These are phyloP conservation scores for Nigrospora sphaerica DNA, from an alignment of 2,329 filamentous ascomycete genomes.

Conservation along the genomic window DNA sequence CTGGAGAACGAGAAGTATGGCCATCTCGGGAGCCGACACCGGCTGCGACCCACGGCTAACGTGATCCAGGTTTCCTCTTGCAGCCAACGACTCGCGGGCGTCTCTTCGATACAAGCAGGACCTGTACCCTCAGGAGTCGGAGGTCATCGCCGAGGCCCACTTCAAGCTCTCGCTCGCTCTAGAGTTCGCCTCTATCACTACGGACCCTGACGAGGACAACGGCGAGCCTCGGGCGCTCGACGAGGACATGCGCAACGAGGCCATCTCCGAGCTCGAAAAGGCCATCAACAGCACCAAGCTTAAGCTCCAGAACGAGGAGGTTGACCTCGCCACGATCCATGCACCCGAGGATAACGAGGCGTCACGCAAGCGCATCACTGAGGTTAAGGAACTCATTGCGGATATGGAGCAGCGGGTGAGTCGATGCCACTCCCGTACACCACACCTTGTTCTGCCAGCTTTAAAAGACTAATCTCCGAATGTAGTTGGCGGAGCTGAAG, in stretches of 20 bases:
- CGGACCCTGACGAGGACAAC: constrained; percentile 43
- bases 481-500: constrained; percentile 60
- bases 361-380: constrained; percentile 54
- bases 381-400: constrained; percentile 70
- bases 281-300: constrained; percentile 67
- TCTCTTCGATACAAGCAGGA: constrained; percentile 73
- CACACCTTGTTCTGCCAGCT: constrained; percentile 11
- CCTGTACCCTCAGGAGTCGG: constrained; percentile 72
- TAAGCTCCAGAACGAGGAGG: constrained; percentile 64
- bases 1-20: constrained; percentile 79
- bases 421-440: constrained; percentile 17
- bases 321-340: constrained; percentile 54
- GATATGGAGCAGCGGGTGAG: constrained; percentile 72
- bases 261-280: constrained; percentile 62
- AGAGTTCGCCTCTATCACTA: constrained; percentile 81
- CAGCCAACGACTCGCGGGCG: constrained; percentile 75
- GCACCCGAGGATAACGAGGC: constrained; percentile 61
- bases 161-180: constrained; percentile 93
- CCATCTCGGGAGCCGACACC: background rate
- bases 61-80: constrained; percentile 61
- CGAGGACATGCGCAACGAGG: constrained; percentile 64
- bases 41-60: constrained; percentile 6
- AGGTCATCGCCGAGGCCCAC: constrained; percentile 87
- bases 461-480: constrained; percentile 6
- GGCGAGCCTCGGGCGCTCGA: constrained; percentile 50